Evolutionary conservation across 2,329 filamentous ascomycete species (phyloP).

Genomic region (Fusarium chaquense): DNA sequence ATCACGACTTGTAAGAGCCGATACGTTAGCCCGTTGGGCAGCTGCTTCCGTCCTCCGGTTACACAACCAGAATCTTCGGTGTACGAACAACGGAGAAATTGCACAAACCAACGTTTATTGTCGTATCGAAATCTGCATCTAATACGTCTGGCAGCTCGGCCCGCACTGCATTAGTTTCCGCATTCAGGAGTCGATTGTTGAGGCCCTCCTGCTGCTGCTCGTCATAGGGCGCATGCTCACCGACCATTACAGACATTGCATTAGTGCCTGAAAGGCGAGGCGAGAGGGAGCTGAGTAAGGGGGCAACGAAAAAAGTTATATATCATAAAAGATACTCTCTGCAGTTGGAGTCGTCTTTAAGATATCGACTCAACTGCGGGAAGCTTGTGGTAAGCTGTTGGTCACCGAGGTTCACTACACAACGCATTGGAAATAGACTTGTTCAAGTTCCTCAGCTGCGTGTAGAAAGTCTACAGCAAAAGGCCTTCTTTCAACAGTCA

Average conservation of each 20-base stretch:
- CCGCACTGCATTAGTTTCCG: conserved; percentile 35
- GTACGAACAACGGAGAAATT: conserved; percentile 4
- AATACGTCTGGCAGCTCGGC: conserved; percentile 31
- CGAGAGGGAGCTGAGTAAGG: background rate
- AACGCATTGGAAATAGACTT: conserved; percentile 3
- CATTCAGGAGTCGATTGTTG: conserved; percentile 14
- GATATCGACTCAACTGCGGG: background rate
- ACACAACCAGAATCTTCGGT: conserved; percentile 19
- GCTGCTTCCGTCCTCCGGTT: conserved; percentile 9
- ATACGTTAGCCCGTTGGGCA: conserved; percentile 16
- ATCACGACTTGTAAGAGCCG: conserved; percentile 18
- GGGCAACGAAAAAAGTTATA: background rate
- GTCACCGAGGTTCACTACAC: background rate
- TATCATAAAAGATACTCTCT: background rate
- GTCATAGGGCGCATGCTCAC: conserved; percentile 29
- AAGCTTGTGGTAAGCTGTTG: background rate
- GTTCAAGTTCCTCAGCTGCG: background rate
- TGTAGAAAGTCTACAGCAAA: background rate
- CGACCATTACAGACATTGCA: conserved; percentile 20
- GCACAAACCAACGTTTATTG: background rate
- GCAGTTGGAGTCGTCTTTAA: background rate
- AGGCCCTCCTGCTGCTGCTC: conserved; percentile 21
- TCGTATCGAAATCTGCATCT: conserved; percentile 15
- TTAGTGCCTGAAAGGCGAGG: conserved; percentile 10
- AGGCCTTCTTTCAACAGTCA: background rate